These are phyloP conservation scores for Geosiphon pyriformis DNA, from an alignment of 192 early-diverging fungal genomes.

Conservation along the genomic window DNA sequence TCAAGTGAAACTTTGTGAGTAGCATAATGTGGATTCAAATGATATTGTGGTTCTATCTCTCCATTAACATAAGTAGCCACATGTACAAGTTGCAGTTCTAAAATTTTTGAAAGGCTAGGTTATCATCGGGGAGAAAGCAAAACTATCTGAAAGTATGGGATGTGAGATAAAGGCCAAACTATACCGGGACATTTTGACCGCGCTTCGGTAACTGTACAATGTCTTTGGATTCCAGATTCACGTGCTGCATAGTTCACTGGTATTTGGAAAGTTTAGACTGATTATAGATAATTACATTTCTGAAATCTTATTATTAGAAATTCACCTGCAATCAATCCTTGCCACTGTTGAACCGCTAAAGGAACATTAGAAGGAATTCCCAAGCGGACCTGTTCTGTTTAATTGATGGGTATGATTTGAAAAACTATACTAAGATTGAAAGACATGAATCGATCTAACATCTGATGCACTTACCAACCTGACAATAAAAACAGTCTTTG, in stretches of 20 bases:
- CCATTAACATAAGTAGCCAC: slow-evolving; percentile 75
- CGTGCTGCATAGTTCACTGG: slow-evolving; percentile 83
- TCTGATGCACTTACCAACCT: slow-evolving; percentile 63
- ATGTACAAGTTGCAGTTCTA: slow-evolving; percentile 70
- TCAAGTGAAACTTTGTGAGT: slow-evolving; percentile 91
- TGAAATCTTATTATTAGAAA: background rate
- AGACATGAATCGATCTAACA: too few species aligned
- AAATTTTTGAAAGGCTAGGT: too few species aligned
- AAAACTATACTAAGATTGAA: too few species aligned
- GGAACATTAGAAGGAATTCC: slow-evolving; percentile 61
- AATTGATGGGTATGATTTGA: too few species aligned
- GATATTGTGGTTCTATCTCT: slow-evolving; percentile 62
- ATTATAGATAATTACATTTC: background rate
- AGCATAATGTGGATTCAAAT: slow-evolving; percentile 52
- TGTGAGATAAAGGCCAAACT: background rate
- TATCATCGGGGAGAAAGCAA: too few species aligned
- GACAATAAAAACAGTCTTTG: slow-evolving; percentile 70
- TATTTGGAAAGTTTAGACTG: slow-evolving; percentile 1
- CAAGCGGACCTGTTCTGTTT: slow-evolving; percentile 64
- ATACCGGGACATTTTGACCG: slow-evolving; percentile 45
- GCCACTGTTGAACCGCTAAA: slow-evolving; percentile 91
- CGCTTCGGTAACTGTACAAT: slow-evolving; percentile 47
- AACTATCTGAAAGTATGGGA: too few species aligned
- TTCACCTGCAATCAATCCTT: slow-evolving; percentile 64
- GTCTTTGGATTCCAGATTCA: slow-evolving; percentile 68